Evolutionary conservation across 1,284 basidiomycete genomes (phyloP).

Genomic region (Tilletiaria anomala): DNA sequence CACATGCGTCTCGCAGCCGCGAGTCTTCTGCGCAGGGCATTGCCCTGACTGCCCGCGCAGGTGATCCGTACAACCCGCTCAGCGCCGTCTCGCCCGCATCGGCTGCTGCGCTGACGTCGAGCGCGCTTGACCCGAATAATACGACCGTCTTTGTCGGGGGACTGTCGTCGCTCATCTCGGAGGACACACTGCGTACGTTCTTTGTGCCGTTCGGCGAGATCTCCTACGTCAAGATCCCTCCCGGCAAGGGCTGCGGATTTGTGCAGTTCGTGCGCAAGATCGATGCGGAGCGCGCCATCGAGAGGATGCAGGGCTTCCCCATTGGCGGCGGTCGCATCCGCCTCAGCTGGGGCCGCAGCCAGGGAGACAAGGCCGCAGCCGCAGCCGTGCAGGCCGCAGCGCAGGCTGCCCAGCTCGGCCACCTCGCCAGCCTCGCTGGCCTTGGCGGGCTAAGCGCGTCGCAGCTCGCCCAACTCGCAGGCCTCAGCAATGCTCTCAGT

Average conservation of each 20-base stretch:
- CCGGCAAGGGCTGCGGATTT: slow-evolving; percentile 87
- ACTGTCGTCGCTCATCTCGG: slow-evolving; percentile 31
- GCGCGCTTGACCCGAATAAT: slow-evolving; percentile 33
- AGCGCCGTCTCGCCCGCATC: not conserved
- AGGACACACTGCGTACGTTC: slow-evolving; percentile 29
- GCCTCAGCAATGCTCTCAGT: slow-evolving; percentile 17
- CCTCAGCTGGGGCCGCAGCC: slow-evolving; percentile 67
- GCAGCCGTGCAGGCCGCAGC: slow-evolving; percentile 27
- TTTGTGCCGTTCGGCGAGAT: slow-evolving; percentile 36
- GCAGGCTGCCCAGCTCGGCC: slow-evolving; percentile 24
- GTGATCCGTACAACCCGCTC: not conserved
- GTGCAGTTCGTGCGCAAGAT: slow-evolving; percentile 82
- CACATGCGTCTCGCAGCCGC: no score
- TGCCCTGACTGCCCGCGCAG: not conserved
- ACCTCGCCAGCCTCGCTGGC: slow-evolving; percentile 19
- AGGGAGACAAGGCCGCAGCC: slow-evolving; percentile 37
- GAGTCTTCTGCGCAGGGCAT: no score
- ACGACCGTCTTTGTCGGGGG: slow-evolving; percentile 39
- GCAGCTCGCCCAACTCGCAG: slow-evolving; percentile 21
- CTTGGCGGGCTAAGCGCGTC: slow-evolving; percentile 18
- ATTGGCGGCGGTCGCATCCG: slow-evolving; percentile 70
- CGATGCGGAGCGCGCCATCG: slow-evolving; percentile 80
- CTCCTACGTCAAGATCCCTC: slow-evolving; percentile 66
- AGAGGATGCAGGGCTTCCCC: slow-evolving; percentile 89
- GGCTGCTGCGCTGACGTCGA: slow-evolving; percentile 1